These are phyloP conservation scores for Prosopis cineraria DNA, from an alignment of 306 rosid species.

Conservation along the genomic window DNA sequence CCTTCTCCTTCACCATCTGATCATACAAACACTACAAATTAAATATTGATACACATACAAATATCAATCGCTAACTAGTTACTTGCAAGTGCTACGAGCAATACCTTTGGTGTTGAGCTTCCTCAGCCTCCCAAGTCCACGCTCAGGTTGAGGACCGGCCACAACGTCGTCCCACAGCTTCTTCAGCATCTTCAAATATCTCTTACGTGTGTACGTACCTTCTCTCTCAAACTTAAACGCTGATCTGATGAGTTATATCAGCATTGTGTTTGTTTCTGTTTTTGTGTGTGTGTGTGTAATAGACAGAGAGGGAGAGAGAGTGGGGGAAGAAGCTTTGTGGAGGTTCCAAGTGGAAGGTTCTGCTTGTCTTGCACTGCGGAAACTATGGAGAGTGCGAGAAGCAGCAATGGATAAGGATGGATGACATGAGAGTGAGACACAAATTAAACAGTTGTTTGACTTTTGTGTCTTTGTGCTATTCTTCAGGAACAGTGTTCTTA, in stretches of 20 bases:
- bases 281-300: neutral
- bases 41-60: too few relatives aligned
- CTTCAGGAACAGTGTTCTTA: slow-evolving; percentile 13
- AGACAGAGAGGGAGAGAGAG: slow-evolving; percentile 31
- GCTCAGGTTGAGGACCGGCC: slow-evolving; percentile 88
- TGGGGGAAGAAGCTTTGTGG: neutral
- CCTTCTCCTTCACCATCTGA: slow-evolving; percentile 45
- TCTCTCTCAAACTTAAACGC: neutral
- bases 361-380: neutral
- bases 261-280: neutral
- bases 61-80: neutral
- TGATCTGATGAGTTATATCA: neutral
- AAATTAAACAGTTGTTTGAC: neutral
- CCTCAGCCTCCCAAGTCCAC: slow-evolving; percentile 79
- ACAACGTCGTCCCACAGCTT: slow-evolving; percentile 87
- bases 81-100: neutral
- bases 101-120: slow-evolving; percentile 41
- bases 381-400: slow-evolving; percentile 18
- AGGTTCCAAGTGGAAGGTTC: slow-evolving; percentile 33
- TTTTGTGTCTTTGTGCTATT: slow-evolving; percentile 55
- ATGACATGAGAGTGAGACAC: slow-evolving; percentile 37
- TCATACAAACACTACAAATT: neutral
- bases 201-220: too few relatives aligned
- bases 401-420: slow-evolving; percentile 39
- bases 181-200: slow-evolving; percentile 52